Evolutionary conservation across 2,329 filamentous ascomycete species (phyloP).

Genomic region (Dryadomyces quercus-mongolicae): DNA sequence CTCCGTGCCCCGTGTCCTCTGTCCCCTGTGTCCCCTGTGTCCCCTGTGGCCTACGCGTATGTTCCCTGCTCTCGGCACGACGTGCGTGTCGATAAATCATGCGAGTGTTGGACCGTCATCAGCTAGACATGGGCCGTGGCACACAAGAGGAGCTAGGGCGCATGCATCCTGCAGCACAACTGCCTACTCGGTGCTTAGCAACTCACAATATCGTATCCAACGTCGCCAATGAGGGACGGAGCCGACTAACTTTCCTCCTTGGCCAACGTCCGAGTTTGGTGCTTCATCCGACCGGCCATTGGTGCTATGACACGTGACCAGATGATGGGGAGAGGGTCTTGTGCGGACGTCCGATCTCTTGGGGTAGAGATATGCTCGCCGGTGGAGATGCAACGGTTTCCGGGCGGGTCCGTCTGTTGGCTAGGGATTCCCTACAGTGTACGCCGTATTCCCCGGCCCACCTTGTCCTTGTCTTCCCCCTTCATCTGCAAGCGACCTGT

Average conservation of each 20-base stretch:
- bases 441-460: not conserved
- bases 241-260: too few relatives aligned
- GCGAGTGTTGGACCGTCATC: not conserved
- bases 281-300: not conserved
- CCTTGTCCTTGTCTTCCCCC: not conserved
- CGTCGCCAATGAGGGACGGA: too few relatives aligned
- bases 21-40: too few relatives aligned
- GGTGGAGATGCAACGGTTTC: conserved; percentile 4
- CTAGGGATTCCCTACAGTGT: not conserved
- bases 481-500: not conserved
- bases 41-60: too few relatives aligned
- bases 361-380: not conserved
- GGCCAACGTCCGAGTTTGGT: too few relatives aligned
- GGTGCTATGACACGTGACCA: not conserved
- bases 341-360: not conserved
- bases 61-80: too few relatives aligned
- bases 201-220: too few relatives aligned
- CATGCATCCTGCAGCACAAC: not conserved
- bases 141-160: not conserved
- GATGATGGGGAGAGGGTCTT: too few relatives aligned
- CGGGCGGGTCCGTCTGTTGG: not conserved
- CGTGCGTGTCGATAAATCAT: not conserved
- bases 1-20: too few relatives aligned
- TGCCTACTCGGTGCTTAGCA: not conserved
- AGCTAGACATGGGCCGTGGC: not conserved